phyloP scores from a whole-genome alignment of 1,284 basidiomycete genomes.

The Cerioporus squamosus region DNA sequence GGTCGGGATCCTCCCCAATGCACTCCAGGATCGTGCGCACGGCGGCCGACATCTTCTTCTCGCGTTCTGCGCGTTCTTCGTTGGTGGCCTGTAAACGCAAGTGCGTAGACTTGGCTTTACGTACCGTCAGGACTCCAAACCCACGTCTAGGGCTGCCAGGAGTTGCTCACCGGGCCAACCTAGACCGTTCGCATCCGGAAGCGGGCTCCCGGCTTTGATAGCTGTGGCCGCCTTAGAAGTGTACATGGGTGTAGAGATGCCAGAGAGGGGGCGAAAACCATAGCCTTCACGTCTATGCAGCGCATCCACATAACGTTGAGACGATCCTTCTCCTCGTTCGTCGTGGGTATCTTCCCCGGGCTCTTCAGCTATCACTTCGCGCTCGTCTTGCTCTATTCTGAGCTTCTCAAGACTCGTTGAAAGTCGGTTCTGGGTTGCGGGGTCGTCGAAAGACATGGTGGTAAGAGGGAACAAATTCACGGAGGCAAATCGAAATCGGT shows the following conservation, averaged over 20 bases:
- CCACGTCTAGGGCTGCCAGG: background rate
- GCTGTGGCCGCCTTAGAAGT: slow-evolving; percentile 25
- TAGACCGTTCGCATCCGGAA: slow-evolving; percentile 86
- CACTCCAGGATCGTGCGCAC: slow-evolving; percentile 95
- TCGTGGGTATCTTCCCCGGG: slow-evolving; percentile 20
- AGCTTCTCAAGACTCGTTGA: slow-evolving; percentile 37
- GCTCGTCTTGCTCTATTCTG: slow-evolving; percentile 26
- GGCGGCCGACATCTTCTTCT: slow-evolving; percentile 82
- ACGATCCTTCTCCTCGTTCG: slow-evolving; percentile 21
- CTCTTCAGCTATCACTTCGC: slow-evolving; percentile 12
- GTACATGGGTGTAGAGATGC: slow-evolving; percentile 63
- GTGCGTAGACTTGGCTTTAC: slow-evolving; percentile 86
- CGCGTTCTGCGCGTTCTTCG: slow-evolving; percentile 71
- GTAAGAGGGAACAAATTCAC: background rate
- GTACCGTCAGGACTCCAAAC: slow-evolving; percentile 7
- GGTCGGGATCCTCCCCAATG: slow-evolving; percentile 96
- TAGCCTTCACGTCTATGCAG: slow-evolving; percentile 71
- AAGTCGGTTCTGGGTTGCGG: slow-evolving; percentile 29
- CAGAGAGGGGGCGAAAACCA: slow-evolving; percentile 76
- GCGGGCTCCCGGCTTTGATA: slow-evolving; percentile 40
- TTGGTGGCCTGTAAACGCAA: slow-evolving; percentile 82
- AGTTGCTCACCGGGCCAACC: slow-evolving; percentile 86
- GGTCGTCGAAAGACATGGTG: slow-evolving; percentile 30
- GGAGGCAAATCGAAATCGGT: background rate
- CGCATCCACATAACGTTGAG: slow-evolving; percentile 31